phyloP scores from a whole-genome alignment of 139 green algal genomes.

The Auxenochlorella pyrenoidosa region DNA sequence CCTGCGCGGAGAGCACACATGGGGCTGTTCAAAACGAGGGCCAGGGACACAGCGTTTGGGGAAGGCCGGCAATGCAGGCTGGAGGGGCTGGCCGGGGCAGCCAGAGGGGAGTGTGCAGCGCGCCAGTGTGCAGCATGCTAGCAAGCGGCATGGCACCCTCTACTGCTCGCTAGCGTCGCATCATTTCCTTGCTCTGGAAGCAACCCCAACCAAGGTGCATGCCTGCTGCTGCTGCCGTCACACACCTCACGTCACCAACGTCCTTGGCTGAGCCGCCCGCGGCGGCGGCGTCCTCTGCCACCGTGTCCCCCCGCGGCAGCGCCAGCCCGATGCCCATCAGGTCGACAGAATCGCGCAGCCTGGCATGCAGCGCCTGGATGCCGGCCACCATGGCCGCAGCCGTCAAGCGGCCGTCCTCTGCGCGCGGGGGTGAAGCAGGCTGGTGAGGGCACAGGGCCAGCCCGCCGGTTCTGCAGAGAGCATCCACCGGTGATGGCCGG shows the following conservation, averaged over 20 bases:
- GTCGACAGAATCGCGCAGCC: constrained; percentile 65
- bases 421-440: not conserved
- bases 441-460: not conserved
- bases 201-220: too few species aligned
- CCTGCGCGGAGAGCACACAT: constrained; percentile 29
- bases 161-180: too few species aligned
- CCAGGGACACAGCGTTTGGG: too few species aligned
- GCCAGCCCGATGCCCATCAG: constrained; percentile 73
- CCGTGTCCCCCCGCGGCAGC: constrained; percentile 48
- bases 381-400: constrained; percentile 20
- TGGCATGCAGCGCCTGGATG: constrained; percentile 62
- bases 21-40: too few species aligned
- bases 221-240: too few species aligned
- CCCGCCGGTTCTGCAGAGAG: not conserved
- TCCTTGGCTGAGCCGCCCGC: constrained; percentile 43
- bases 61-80: too few species aligned
- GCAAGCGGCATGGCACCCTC: too few species aligned
- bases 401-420: constrained; percentile 3
- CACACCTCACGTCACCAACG: constrained; percentile 74
- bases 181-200: too few species aligned
- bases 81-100: too few species aligned
- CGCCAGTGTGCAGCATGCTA: too few species aligned
- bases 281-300: constrained; percentile 54
- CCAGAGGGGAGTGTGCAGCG: too few species aligned
- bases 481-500: too few species aligned